A percentile compares a stretch with the other conserved stretches of the same genome.
phyloP scores from a whole-genome alignment of 2,329 filamentous ascomycete species.

The Rhynchosporium graminicola region DNA sequence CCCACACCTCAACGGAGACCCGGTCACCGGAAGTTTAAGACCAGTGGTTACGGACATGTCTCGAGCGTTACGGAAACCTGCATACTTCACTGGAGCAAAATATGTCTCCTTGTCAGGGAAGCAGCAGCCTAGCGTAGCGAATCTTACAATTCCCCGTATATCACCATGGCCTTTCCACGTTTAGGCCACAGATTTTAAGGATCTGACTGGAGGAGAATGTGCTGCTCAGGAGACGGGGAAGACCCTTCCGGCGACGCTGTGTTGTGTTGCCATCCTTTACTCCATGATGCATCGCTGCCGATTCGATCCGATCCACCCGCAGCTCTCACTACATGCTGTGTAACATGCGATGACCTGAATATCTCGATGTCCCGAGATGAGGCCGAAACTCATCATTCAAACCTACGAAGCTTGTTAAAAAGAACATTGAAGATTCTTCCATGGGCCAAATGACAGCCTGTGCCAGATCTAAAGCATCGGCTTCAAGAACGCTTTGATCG shows the following conservation, averaged over 20 bases:
- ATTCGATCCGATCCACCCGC: conserved; percentile 16
- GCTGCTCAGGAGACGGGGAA: conserved; percentile 24
- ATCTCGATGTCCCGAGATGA: conserved; percentile 20
- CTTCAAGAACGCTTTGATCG: too few relatives aligned
- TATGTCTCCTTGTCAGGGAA: conserved; percentile 24
- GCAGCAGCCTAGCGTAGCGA: conserved; percentile 25
- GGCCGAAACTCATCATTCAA: conserved; percentile 7
- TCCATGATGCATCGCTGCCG: conserved; percentile 7
- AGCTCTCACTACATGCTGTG: conserved; percentile 11
- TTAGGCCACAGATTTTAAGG: conserved; percentile 18
- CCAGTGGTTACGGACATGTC: conserved; percentile 11
- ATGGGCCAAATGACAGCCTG: not conserved
- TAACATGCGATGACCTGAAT: conserved; percentile 9
- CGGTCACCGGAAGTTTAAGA: conserved; percentile 25
- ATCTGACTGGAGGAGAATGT: conserved; percentile 16
- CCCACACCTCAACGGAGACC: conserved; percentile 24
- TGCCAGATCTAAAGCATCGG: not conserved
- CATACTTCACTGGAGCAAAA: conserved; percentile 21
- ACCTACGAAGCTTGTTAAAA: conserved; percentile 1
- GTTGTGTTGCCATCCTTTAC: conserved; percentile 18
- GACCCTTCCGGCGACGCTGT: conserved; percentile 25
- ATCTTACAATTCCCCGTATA: conserved; percentile 27
- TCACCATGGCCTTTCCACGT: conserved; percentile 27
- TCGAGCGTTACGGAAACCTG: conserved; percentile 20
- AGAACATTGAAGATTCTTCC: not conserved